Evolutionary conservation across 345 rosid species (phyloP).

Genomic region (Capsella bursapastoris): DNA sequence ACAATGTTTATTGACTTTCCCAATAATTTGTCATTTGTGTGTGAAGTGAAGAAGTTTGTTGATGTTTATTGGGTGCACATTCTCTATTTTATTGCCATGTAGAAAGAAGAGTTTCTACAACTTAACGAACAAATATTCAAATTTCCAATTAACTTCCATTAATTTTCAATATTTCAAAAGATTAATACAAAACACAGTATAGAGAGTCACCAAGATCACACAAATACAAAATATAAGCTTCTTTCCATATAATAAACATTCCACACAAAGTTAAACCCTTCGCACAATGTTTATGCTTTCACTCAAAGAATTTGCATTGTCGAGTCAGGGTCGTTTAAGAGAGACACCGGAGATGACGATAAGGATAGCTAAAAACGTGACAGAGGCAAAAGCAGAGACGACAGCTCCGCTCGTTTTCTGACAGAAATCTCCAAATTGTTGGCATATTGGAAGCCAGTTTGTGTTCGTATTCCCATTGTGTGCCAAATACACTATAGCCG

Average conservation of each 20-base stretch:
- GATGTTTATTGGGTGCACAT: no score
- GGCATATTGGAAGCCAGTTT: conserved; percentile 73
- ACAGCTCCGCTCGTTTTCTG: conserved; percentile 69
- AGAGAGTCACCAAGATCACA: conserved; percentile 10
- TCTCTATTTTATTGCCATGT: no score
- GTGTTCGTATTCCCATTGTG: conserved; percentile 74
- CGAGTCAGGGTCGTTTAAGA: conserved; percentile 42
- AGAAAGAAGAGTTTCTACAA: no score
- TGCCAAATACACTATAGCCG: conserved; percentile 72
- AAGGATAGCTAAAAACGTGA: conserved; percentile 49
- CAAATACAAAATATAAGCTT: conserved; percentile 12
- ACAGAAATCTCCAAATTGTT: conserved; percentile 78
- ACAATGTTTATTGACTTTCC: no score
- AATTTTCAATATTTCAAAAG: neutral
- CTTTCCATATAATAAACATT: conserved; percentile 5
- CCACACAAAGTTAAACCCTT: conserved; percentile 18
- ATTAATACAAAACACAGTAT: conserved; percentile 16
- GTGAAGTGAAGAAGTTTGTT: no score
- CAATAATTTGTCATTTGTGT: no score
- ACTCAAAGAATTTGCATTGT: conserved; percentile 4
- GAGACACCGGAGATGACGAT: conserved; percentile 60
- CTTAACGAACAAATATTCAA: neutral
- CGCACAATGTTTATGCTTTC: neutral
- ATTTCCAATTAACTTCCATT: neutral
- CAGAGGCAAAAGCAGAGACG: conserved; percentile 63